Percentiles rank a stretch among this genome's conserved stretches.
Evolutionary conservation across 805 yeast genomes (phyloP).

Genomic region (Peterozyma toletana): DNA sequence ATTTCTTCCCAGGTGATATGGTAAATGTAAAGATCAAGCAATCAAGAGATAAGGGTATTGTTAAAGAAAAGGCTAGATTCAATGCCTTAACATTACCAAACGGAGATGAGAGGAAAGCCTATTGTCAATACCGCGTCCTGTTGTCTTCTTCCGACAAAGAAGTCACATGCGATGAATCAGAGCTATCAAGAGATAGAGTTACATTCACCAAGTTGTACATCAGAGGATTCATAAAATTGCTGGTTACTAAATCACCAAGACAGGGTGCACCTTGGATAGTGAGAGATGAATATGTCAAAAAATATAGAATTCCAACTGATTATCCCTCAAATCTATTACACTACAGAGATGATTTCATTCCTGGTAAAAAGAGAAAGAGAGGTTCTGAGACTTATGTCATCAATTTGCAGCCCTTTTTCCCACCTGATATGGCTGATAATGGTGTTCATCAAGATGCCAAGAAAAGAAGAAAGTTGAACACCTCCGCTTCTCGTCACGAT

Average conservation of each 20-base stretch:
- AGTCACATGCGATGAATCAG: slow-evolving; percentile 63
- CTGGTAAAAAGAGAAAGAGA: slow-evolving; percentile 5
- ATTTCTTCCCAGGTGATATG: slow-evolving; percentile 87
- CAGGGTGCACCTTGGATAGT: slow-evolving; percentile 97
- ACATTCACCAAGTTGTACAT: slow-evolving; percentile 86
- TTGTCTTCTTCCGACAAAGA: slow-evolving; percentile 40
- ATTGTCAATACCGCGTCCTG: slow-evolving; percentile 65
- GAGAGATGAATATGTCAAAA: slow-evolving; percentile 63
- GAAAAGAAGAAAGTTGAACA: slow-evolving; percentile 1
- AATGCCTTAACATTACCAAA: slow-evolving; percentile 34
- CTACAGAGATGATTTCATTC: slow-evolving; percentile 16
- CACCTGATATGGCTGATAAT: slow-evolving; percentile 4
- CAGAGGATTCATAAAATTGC: slow-evolving; percentile 78
- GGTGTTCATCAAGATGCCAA: not conserved
- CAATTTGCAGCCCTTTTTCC: slow-evolving; percentile 8
- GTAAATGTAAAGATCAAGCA: slow-evolving; percentile 49
- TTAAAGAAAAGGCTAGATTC: slow-evolving; percentile 82
- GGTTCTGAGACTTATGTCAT: slow-evolving; percentile 1
- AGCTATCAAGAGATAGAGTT: slow-evolving; percentile 76
- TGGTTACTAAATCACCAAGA: slow-evolving; percentile 70
- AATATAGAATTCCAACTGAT: slow-evolving; percentile 57
- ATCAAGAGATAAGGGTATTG: slow-evolving; percentile 45
- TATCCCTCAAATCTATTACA: slow-evolving; percentile 44
- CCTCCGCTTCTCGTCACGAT: slow-evolving; percentile 1
- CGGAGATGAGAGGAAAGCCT: slow-evolving; percentile 31